Evolutionary conservation across 257 asterid genomes (phyloP), one percentile per base, ranked within the genome.

Genomic region (Gynochthodes officinalis): DNA sequence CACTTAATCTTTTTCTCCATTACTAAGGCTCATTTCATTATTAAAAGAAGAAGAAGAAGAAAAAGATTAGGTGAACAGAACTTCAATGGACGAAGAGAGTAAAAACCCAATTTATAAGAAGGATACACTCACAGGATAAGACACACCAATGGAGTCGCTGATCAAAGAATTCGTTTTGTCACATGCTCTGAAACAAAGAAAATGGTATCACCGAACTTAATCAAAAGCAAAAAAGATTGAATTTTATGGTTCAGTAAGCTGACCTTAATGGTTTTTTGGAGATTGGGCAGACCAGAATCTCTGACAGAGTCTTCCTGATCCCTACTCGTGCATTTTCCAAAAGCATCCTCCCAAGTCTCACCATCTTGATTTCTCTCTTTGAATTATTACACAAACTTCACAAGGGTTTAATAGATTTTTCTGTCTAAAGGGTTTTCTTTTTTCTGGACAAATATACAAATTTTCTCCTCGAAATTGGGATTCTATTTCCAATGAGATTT

Each of bases 131-230:
- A 78, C 85, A 42, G 90, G 96, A 76, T 73, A 89, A n/a, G 97
- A 87, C 80, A 87, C 96, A 66, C 96, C 92, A 76, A 87, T 72
- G 2, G 94, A 66, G 75, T 89, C 94, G 79, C 96, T 89, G 78
- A 91, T 81, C n/a, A 91, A 81, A 52, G 92, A 78, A 82, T 87
- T 89, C 54, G 89, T 79, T 71, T 83, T 84, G 63, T 67, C 75
- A 79, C 96, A 91, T 2, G 75, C 55, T 82, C 94, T 83, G 67
- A 35, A 60, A 19, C 37, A 60, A 60, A 37, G 4, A 5, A 50
- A 57, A n/a, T 21, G 11, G 49, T 7, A n/a, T 3, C 69, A 18
- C 30, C 67, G 5, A 25, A 14, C 44, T 30, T n/a, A 37, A 63
- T 25, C 16, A 42, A 35, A 48, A 73, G 28, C 5, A 28, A 35